Evolutionary conservation across 257 asterid genomes (phyloP), one percentile per base, ranked within the genome.

Genomic region (Ophiorrhiza pumila): DNA sequence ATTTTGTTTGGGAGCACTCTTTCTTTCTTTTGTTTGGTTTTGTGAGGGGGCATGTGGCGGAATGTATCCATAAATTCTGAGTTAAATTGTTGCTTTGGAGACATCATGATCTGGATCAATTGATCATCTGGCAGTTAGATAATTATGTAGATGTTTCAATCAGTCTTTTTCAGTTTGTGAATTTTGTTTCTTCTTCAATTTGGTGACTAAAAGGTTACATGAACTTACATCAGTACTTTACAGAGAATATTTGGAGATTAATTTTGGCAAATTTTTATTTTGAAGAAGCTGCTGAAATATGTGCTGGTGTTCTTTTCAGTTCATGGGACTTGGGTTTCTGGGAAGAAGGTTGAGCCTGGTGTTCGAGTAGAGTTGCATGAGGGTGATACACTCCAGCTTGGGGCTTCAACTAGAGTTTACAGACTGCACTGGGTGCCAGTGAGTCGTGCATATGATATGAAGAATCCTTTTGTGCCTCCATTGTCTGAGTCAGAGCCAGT

Each of bases 321-420:
- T 13, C 98, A 93, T 69, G 98, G 98, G 67, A 89, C 98, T 68
- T 91, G 90, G 93, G 76, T 93, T 69, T 91, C 86, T 14, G 98
- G 95, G 20, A 84, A 82, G 77, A 93, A 71, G 78, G 81, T 89
- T 8, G 95, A 87, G 76, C 84, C 96, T 27, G 86, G 81, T 53
- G 86, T 84, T 78, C 79, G 11, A 71, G 79, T 86, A 52, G 75
- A 82, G 77, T 78, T 93, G 79, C 79, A 81, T 46, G 96, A 86
- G 74, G 96, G 97, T 34, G 97, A 91, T 64, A 79, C 81, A 4
- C 60, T 93, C 81, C 85, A 77, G 76, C 90, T 93, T 53, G 97
- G 98, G 57, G 94, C 83, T 65, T 91, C 97, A 29, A 87, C 89
- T 74, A 88, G 98, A 79, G 55, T 88, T 65, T 93, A 93, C 81